Evolutionary conservation across 192 early-diverging fungal species (phyloP).

Genomic region (Backusella liffmaniae): DNA sequence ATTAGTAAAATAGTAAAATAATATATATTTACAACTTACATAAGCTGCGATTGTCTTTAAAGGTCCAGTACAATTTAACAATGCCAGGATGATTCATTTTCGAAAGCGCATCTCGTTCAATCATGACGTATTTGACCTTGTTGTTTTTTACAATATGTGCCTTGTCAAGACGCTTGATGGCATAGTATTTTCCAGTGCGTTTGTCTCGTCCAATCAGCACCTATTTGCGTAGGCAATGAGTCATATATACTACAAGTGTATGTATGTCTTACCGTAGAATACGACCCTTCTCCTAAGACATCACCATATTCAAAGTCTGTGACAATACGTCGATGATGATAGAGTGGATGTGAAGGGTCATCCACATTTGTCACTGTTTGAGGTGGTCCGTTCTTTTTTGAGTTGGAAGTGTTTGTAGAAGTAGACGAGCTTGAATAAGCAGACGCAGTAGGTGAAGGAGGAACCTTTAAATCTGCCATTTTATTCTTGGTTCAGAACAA

Average conservation of each 20-base stretch:
- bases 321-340: constrained; percentile 66
- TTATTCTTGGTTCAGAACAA: neutral
- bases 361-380: constrained; percentile 17
- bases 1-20: neutral
- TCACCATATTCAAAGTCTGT: constrained; percentile 85
- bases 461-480: neutral
- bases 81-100: constrained; percentile 85
- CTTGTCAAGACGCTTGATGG: constrained; percentile 90
- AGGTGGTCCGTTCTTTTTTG: neutral
- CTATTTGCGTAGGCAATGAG: constrained; percentile 4
- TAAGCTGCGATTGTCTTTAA: constrained; percentile 86
- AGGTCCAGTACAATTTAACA: constrained; percentile 93
- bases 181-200: constrained; percentile 67
- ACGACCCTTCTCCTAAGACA: constrained; percentile 91
- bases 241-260: neutral
- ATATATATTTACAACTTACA: constrained; percentile 42
- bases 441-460: neutral
- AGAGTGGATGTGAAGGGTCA: constrained; percentile 34
- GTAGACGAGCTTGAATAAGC: neutral
- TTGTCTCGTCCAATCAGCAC: constrained; percentile 80
- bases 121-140: constrained; percentile 95
- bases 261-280: constrained; percentile 72
- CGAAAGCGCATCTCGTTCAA: constrained; percentile 90
- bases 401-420: neutral
- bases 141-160: constrained; percentile 91